A percentile compares a stretch with the other conserved stretches of the same genome.
Conservation (phyloP, 2,329 filamentous ascomycete genomes). For the Ascochyta viciae-villosae region DNA sequence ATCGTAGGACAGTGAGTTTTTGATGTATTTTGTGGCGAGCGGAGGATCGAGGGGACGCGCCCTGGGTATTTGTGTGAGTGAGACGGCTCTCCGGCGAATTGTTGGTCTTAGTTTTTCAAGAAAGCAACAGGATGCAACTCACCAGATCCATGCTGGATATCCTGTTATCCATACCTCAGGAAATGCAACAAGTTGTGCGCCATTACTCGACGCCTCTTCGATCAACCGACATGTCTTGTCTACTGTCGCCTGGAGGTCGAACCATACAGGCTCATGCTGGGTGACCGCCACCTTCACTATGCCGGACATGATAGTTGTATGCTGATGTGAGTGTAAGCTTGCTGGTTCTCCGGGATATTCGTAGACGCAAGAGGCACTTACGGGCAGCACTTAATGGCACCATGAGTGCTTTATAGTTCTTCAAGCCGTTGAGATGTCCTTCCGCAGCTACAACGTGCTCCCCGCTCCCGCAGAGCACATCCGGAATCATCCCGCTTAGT, state of each 20-base stretch:
- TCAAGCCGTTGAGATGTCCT: background rate
- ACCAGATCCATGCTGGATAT: conserved; percentile 58
- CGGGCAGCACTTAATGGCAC: background rate
- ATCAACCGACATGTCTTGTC: conserved; percentile 66
- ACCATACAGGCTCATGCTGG: conserved; percentile 67
- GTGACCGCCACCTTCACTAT: conserved; percentile 55
- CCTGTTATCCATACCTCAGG: conserved; percentile 57
- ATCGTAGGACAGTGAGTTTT: conserved; percentile 52
- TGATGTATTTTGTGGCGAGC: conserved; percentile 51
- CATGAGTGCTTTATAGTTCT: background rate
- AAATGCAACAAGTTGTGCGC: conserved; percentile 61
- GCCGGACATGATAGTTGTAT: background rate
- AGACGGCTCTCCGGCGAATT: conserved; percentile 14
- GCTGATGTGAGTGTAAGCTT: too few relatives aligned
- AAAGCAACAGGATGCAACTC: conserved; percentile 12
- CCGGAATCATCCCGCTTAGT: conserved; percentile 3
- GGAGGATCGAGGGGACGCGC: conserved; percentile 52
- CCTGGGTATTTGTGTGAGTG: conserved; percentile 33
- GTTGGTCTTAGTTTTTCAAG: background rate
- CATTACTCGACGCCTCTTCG: conserved; percentile 60
- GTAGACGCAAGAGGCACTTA: background rate
- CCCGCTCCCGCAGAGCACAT: background rate
- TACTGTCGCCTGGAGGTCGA: conserved; percentile 63
- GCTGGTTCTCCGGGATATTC: too few relatives aligned
- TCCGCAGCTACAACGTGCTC: background rate